These are phyloP conservation scores for Stipa capillata DNA, from an alignment of 176 grass and related monocot species.

Conservation along the genomic window DNA sequence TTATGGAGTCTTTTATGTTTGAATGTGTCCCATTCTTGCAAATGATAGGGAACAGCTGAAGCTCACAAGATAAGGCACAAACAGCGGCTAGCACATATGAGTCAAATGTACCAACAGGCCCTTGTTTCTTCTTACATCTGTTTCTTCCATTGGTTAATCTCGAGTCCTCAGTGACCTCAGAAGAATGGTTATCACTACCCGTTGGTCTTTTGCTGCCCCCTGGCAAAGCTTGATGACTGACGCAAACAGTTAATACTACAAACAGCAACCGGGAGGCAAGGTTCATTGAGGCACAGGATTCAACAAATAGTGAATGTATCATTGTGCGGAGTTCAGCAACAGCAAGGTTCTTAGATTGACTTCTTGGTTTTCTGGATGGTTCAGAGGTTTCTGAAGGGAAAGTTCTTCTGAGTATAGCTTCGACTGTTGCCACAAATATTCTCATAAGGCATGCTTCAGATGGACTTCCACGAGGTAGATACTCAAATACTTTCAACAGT, in stretches of 20 bases:
- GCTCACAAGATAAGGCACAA: constrained; percentile 91
- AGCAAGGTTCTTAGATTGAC: constrained; percentile 72
- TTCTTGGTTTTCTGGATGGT: constrained; percentile 57
- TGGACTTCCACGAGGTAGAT: constrained; percentile 92
- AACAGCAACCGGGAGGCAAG: constrained; percentile 89
- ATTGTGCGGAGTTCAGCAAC: constrained; percentile 95
- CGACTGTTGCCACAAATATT: constrained; percentile 98
- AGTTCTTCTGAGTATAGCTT: constrained; percentile 93
- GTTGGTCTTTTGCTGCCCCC: constrained; percentile 96
- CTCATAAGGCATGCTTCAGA: constrained; percentile 98
- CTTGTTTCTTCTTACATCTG: constrained; percentile 73
- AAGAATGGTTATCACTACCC: constrained; percentile 60
- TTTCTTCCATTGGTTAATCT: constrained; percentile 61
- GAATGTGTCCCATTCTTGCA: constrained; percentile 53
- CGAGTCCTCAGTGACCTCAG: constrained; percentile 39
- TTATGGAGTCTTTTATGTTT: constrained; percentile 50
- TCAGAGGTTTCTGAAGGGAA: constrained; percentile 64
- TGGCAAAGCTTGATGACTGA: constrained; percentile 94
- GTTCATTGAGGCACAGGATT: constrained; percentile 94
- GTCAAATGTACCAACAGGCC: constrained; percentile 95
- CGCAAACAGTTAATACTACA: constrained; percentile 85
- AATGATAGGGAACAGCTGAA: constrained; percentile 84
- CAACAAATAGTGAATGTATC: constrained; percentile 95
- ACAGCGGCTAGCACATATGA: constrained; percentile 94
- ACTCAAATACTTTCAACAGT: constrained; percentile 91